phyloP scores from a whole-genome alignment of 192 early-diverging fungal genomes.

The Dimargaris cristalligena region DNA sequence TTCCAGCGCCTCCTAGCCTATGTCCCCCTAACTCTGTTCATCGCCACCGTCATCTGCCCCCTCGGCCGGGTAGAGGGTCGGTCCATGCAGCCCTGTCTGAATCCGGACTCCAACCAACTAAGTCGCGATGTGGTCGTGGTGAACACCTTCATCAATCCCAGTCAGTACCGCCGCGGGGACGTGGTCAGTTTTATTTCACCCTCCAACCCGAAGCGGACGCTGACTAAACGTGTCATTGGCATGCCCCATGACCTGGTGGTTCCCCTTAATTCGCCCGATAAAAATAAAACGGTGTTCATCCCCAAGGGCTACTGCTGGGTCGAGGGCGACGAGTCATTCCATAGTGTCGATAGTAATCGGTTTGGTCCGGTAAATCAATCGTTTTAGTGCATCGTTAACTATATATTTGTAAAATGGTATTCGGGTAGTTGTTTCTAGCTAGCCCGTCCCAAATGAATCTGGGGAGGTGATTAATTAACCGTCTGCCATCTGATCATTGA shows the following conservation, averaged over 20 bases:
- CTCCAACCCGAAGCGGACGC: constrained; percentile 11
- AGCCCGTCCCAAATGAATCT: too few relatives aligned
- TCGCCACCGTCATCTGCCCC: constrained; percentile 21
- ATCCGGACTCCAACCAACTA: constrained; percentile 50
- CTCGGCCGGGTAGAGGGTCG: constrained; percentile 28
- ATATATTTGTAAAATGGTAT: too few relatives aligned
- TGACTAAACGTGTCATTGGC: constrained; percentile 76
- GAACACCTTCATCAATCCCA: constrained; percentile 33
- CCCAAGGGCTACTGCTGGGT: constrained; percentile 74
- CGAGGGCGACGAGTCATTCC: constrained; percentile 72
- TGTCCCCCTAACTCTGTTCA: constrained; percentile 18
- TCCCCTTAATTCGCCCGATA: constrained; percentile 12
- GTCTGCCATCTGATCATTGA: too few relatives aligned
- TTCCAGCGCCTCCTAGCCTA: too few relatives aligned
- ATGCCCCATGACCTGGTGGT: constrained; percentile 54
- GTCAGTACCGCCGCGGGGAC: constrained; percentile 39
- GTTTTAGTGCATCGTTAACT: too few relatives aligned
- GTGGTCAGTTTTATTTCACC: constrained; percentile 30
- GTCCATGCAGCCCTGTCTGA: constrained; percentile 54
- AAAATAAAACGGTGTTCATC: constrained; percentile 28
- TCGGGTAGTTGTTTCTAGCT: too few relatives aligned
- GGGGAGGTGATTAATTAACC: too few relatives aligned
- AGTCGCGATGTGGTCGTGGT: constrained; percentile 48
- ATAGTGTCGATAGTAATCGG: constrained; percentile 60
- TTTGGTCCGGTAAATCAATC: constrained; percentile 55